These are phyloP conservation scores for Sporothrix inflata DNA, from an alignment of 2,329 filamentous ascomycete genomes.

Conservation along the genomic window DNA sequence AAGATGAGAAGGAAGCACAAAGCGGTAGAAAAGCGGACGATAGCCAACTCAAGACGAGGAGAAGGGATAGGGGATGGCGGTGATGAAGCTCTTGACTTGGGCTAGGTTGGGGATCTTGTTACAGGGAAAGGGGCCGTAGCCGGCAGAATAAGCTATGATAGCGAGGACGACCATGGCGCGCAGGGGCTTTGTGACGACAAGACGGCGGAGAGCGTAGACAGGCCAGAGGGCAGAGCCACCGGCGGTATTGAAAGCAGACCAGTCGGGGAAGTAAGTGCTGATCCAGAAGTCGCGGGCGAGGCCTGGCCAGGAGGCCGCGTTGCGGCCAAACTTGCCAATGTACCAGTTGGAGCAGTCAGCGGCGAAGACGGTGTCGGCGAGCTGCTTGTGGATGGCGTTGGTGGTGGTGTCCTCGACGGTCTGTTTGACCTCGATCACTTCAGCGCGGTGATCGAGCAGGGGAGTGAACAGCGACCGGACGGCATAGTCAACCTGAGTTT, in stretches of 20 bases:
- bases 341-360: slow-evolving; percentile 49
- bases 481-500: background rate
- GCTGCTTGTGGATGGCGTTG: slow-evolving; percentile 40
- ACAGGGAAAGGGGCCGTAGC: no score
- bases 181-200: no score
- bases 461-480: background rate
- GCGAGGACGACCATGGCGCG: no score
- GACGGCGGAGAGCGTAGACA: background rate
- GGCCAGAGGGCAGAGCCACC: background rate
- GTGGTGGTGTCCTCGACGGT: slow-evolving; percentile 40
- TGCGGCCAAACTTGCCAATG: slow-evolving; percentile 44
- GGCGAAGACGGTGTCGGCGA: slow-evolving; percentile 43
- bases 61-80: no score
- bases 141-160: no score
- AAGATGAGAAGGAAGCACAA: no score
- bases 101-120: no score
- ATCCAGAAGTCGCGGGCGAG: slow-evolving; percentile 39
- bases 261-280: slow-evolving; percentile 16
- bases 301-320: slow-evolving; percentile 43
- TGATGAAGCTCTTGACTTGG: no score
- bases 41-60: no score
- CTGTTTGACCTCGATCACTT: slow-evolving; percentile 43
- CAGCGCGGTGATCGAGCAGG: slow-evolving; percentile 31
- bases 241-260: background rate
- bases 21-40: no score